Evolutionary conservation across 208 protist species (phyloP).

Genomic region (Leishmania braziliensis): DNA sequence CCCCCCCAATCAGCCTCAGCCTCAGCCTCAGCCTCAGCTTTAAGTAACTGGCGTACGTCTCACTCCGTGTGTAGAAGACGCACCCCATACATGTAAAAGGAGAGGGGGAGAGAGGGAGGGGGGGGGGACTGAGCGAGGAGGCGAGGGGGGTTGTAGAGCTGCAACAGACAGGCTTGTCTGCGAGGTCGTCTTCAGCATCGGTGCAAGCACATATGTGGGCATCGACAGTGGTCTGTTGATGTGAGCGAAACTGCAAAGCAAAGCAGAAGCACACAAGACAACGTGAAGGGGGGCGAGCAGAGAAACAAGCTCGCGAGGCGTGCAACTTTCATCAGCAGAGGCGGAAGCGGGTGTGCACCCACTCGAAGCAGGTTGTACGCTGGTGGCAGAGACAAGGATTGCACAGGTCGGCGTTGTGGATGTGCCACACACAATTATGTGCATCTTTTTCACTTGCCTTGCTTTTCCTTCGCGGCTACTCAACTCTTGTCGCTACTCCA

Average conservation of each 20-base stretch:
- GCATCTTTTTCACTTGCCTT: background rate
- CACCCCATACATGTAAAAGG: background rate
- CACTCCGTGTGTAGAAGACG: background rate
- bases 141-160: too few species aligned
- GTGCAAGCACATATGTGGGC: background rate
- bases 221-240: background rate
- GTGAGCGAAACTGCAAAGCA: background rate
- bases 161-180: background rate
- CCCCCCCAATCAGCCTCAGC: background rate
- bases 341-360: background rate
- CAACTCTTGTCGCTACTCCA: background rate
- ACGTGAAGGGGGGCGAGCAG: too few species aligned
- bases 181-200: too few species aligned
- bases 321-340: too few species aligned
- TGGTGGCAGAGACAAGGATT: background rate
- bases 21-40: background rate
- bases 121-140: background rate
- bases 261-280: too few species aligned
- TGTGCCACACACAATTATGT: background rate
- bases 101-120: background rate
- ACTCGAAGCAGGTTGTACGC: background rate
- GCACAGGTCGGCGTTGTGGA: background rate
- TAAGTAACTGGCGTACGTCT: background rate
- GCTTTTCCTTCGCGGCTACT: background rate
- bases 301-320: too few species aligned